Conservation (phyloP, 805 yeast species). For the Candida schatavii region DNA sequence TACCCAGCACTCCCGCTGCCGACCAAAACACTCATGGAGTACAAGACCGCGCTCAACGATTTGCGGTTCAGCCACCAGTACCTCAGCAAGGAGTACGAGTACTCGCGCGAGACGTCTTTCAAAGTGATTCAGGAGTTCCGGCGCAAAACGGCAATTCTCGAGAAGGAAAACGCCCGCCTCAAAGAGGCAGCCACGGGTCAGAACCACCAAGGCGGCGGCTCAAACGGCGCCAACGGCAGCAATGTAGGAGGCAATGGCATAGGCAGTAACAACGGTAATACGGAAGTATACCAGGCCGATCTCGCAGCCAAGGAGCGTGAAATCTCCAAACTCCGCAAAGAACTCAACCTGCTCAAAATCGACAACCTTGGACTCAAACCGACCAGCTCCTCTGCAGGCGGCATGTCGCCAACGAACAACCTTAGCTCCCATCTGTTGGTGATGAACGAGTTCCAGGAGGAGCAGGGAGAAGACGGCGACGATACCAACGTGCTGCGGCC, state of each 20-base stretch:
- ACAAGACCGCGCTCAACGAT: slow-evolving; percentile 63
- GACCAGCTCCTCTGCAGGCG: slow-evolving; percentile 3
- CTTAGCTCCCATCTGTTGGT: slow-evolving; percentile 10
- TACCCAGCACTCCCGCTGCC: slow-evolving; percentile 18
- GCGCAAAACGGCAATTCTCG: slow-evolving; percentile 47
- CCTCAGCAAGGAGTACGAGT: slow-evolving; percentile 63
- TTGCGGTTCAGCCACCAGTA: slow-evolving; percentile 70
- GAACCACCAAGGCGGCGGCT: slow-evolving; percentile 1
- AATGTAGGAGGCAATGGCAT: background rate
- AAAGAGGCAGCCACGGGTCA: slow-evolving; percentile 2
- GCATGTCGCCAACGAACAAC: slow-evolving; percentile 13
- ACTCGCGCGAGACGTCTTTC: slow-evolving; percentile 56
- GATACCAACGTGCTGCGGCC: slow-evolving; percentile 20
- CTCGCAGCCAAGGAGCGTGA: slow-evolving; percentile 36
- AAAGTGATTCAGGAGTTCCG: slow-evolving; percentile 53
- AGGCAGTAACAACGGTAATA: background rate
- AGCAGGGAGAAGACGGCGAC: slow-evolving; percentile 7
- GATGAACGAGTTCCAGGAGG: slow-evolving; percentile 1
- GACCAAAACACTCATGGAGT: slow-evolving; percentile 22
- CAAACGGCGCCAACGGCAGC: background rate
- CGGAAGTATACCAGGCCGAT: slow-evolving; percentile 3
- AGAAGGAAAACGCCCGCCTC: slow-evolving; percentile 39
- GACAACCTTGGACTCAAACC: slow-evolving; percentile 39
- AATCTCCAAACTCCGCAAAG: slow-evolving; percentile 41
- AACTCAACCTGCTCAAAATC: slow-evolving; percentile 41